These are phyloP conservation scores for Actinidia chinensis DNA, from an alignment of 179 eudicot genomes.

Conservation along the genomic window DNA sequence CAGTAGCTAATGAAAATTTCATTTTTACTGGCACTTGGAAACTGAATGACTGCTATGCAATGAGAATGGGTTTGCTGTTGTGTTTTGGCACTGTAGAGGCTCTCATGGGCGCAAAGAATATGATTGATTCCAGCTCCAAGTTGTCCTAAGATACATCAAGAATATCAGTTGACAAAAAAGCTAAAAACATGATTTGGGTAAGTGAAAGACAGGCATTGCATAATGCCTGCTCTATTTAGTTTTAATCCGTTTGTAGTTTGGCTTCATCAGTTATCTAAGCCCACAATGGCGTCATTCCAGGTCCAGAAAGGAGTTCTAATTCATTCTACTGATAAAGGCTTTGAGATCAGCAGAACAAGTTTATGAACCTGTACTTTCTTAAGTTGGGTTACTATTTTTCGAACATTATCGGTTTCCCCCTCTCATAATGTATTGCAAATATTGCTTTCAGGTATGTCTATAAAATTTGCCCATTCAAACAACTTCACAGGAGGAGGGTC, in stretches of 20 bases:
- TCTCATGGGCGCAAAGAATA: constrained; percentile 84
- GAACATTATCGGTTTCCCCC: neutral
- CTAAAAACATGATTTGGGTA: constrained; percentile 86
- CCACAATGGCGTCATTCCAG: constrained; percentile 39
- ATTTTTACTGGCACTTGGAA: neutral
- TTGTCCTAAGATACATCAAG: constrained; percentile 93
- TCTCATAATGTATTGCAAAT: constrained; percentile 10
- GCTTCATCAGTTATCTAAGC: constrained; percentile 13
- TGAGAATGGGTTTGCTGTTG: constrained; percentile 12
- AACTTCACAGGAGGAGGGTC: constrained; percentile 93
- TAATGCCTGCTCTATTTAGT: neutral
- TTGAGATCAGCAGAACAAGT: constrained; percentile 92
- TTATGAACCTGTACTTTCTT: constrained; percentile 15
- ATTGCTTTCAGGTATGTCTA: constrained; percentile 73
- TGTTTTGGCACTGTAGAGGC: constrained; percentile 59
- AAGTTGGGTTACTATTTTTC: neutral
- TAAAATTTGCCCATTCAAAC: constrained; percentile 90
- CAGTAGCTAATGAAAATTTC: constrained; percentile 40
- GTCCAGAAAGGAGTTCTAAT: constrained; percentile 87
- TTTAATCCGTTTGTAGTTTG: neutral
- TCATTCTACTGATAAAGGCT: constrained; percentile 85
- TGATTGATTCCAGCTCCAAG: constrained; percentile 71
- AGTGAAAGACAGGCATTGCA: constrained; percentile 22
- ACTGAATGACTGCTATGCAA: neutral
- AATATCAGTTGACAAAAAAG: constrained; percentile 80